These are phyloP conservation scores for Kazachstania bromeliacearum DNA, from an alignment of 805 yeast species.

Conservation along the genomic window DNA sequence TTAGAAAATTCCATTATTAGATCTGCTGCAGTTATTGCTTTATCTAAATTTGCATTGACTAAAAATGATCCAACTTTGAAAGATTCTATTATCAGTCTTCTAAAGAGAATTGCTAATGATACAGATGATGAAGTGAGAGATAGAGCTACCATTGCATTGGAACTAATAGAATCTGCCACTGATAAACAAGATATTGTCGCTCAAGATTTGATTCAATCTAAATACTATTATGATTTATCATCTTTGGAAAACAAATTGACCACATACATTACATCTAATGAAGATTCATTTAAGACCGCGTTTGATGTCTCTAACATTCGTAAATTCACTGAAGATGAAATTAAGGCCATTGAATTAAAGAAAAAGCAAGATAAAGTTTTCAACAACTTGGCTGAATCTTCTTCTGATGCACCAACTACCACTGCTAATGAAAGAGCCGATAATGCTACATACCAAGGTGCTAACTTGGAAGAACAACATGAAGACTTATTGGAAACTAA, in stretches of 20 bases:
- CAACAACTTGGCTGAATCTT: conserved; percentile 17
- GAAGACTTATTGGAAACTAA: conserved; percentile 45
- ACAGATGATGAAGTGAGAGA: conserved; percentile 96
- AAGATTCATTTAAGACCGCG: conserved; percentile 38
- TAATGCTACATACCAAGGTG: conserved; percentile 18
- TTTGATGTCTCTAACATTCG: conserved; percentile 70
- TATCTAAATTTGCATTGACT: conserved; percentile 80
- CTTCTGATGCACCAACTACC: conserved; percentile 10
- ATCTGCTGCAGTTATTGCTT: conserved; percentile 89
- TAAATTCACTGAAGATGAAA: conserved; percentile 54
- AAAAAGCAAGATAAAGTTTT: conserved; percentile 34
- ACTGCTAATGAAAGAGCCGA: conserved; percentile 17
- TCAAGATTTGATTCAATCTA: conserved; percentile 51
- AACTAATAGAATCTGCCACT: conserved; percentile 42
- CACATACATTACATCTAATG: conserved; percentile 43
- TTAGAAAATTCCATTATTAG: conserved; percentile 91
- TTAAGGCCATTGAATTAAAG: conserved; percentile 52
- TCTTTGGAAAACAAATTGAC: conserved; percentile 72
- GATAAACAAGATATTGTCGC: conserved; percentile 30
- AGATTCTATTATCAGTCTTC: conserved; percentile 61
- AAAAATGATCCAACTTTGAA: conserved; percentile 57
- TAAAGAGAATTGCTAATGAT: conserved; percentile 78
- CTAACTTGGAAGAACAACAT: conserved; percentile 23
- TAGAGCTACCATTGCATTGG: conserved; percentile 81
- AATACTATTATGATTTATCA: conserved; percentile 60